Percentiles rank a stretch among this genome's conserved stretches.
Evolutionary conservation across 306 rosid species (phyloP).

Genomic region (Vigna reflexopilosa): DNA sequence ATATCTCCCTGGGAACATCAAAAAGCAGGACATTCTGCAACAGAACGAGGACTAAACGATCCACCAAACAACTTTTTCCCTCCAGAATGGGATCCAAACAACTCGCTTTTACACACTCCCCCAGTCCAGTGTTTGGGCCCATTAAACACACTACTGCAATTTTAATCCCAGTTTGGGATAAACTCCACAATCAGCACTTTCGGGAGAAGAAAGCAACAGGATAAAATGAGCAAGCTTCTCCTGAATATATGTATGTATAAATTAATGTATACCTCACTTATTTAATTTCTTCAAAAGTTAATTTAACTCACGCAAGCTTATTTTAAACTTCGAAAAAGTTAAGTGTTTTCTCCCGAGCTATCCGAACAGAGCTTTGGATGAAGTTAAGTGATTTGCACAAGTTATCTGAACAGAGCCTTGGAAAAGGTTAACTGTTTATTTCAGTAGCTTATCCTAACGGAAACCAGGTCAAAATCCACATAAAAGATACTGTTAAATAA

Average conservation of each 20-base stretch:
- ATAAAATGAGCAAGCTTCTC: background rate
- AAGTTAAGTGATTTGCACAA: too few species aligned
- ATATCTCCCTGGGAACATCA: conserved; percentile 6
- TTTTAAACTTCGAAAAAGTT: background rate
- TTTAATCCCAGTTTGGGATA: background rate
- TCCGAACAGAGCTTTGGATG: too few species aligned
- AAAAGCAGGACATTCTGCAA: conserved; percentile 5
- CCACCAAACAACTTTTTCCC: background rate
- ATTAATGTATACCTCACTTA: background rate
- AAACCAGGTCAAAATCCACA: background rate
- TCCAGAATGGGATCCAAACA: background rate
- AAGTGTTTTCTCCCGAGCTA: background rate
- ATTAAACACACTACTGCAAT: background rate
- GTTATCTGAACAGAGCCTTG: too few species aligned
- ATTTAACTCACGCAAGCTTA: background rate
- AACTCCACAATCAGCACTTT: background rate
- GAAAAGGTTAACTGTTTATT: too few species aligned
- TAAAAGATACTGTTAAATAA: background rate
- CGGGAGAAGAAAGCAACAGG: background rate
- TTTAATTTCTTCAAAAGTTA: background rate
- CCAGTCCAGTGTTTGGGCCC: background rate
- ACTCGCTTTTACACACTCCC: background rate
- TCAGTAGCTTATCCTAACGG: background rate
- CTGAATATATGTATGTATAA: background rate
- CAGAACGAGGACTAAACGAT: conserved; percentile 6